Evolutionary conservation across 1,139 yeast species (phyloP).

Genomic region (Neolecta irregularis): DNA sequence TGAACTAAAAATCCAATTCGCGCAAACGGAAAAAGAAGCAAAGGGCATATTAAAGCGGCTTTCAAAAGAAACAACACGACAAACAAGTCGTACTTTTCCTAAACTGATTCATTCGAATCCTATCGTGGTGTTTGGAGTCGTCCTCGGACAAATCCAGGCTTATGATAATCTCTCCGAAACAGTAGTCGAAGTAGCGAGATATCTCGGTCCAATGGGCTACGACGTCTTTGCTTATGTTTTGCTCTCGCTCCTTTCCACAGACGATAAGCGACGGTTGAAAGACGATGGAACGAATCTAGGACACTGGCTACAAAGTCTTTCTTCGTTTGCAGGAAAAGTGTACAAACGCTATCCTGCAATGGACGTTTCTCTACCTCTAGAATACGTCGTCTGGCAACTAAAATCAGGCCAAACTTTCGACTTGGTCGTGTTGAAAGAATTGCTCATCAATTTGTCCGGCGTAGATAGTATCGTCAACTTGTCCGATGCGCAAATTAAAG

Average conservation of each 20-base stretch:
- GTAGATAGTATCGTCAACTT: slow-evolving; percentile 52
- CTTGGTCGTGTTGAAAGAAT: slow-evolving; percentile 52
- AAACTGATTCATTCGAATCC: slow-evolving; percentile 72
- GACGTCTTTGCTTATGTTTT: slow-evolving; percentile 67
- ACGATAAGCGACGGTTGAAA: slow-evolving; percentile 37
- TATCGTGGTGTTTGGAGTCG: slow-evolving; percentile 42
- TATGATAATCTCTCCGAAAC: slow-evolving; percentile 73
- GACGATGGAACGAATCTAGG: slow-evolving; percentile 68
- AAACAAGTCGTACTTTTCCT: slow-evolving; percentile 64
- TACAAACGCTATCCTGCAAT: slow-evolving; percentile 24
- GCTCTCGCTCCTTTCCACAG: slow-evolving; percentile 33
- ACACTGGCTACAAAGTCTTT: slow-evolving; percentile 57
- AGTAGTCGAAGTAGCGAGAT: slow-evolving; percentile 66
- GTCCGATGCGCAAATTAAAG: slow-evolving; percentile 47
- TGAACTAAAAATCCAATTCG: slow-evolving; percentile 45
- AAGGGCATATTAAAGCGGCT: slow-evolving; percentile 68
- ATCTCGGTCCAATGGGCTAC: slow-evolving; percentile 70
- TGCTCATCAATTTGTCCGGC: slow-evolving; percentile 69
- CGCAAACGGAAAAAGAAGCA: slow-evolving; percentile 65
- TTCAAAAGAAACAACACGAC: slow-evolving; percentile 68
- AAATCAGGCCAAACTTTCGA: slow-evolving; percentile 48
- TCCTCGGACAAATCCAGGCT: slow-evolving; percentile 52
- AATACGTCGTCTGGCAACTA: slow-evolving; percentile 49
- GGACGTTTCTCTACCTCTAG: slow-evolving; percentile 32
- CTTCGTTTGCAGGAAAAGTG: slow-evolving; percentile 27